phyloP scores from a whole-genome alignment of 2,329 filamentous ascomycete species.

The Didymellaceae sp. region DNA sequence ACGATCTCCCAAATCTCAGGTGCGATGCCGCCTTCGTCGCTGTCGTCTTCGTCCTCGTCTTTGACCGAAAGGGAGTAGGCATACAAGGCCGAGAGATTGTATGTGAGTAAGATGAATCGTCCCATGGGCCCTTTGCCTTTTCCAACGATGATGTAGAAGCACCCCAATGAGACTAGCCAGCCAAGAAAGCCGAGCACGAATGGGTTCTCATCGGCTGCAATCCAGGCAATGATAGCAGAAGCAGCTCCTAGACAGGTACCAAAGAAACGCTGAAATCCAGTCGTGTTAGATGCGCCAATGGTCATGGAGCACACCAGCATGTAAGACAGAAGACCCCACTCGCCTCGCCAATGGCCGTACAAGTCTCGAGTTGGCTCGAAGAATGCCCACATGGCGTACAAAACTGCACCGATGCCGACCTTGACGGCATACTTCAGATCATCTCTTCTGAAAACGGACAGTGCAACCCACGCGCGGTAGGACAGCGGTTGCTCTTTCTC shows the following conservation, averaged over 20 bases:
- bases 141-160: constrained; percentile 88
- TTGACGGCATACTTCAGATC: constrained; percentile 85
- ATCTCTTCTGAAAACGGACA: constrained; percentile 66
- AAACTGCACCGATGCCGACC: constrained; percentile 84
- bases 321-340: constrained; percentile 96
- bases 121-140: constrained; percentile 87
- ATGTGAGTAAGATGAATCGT: constrained; percentile 91
- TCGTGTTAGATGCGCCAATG: constrained; percentile 93
- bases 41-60: constrained; percentile 76
- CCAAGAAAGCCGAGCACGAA: constrained; percentile 80
- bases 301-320: constrained; percentile 99
- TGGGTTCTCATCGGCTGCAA: constrained; percentile 74
- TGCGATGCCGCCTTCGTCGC: constrained; percentile 79
- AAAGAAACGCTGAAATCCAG: constrained; percentile 82
- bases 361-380: constrained; percentile 76
- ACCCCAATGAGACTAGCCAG: constrained; percentile 79
- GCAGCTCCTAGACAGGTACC: constrained; percentile 83
- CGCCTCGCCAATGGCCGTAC: constrained; percentile 88
- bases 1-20: constrained; percentile 89
- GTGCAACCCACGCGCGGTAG: constrained; percentile 61
- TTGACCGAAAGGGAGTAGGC: constrained; percentile 85
- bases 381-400: constrained; percentile 91
- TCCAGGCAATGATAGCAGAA: constrained; percentile 80
- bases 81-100: constrained; percentile 94
- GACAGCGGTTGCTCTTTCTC: constrained; percentile 42